Percentiles rank a stretch among this genome's conserved stretches.
Conservation (phyloP, 768 basidiomycete genomes). For the Phanerochaete carnosa region DNA sequence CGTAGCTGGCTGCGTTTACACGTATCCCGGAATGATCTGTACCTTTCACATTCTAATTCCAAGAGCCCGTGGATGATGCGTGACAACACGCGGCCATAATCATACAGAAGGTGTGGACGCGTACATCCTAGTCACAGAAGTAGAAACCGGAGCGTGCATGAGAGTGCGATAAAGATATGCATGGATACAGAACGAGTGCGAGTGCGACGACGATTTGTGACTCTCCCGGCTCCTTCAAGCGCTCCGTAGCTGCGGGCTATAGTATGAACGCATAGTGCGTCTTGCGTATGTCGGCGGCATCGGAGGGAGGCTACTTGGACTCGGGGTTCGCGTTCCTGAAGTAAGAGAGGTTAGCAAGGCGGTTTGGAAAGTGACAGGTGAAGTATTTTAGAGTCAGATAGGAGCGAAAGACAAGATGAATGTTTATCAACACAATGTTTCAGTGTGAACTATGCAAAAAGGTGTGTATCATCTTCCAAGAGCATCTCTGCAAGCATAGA, state of each 20-base stretch:
- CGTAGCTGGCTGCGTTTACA: not conserved
- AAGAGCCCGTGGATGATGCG: not conserved
- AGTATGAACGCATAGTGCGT: not conserved
- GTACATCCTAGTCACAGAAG: constrained; percentile 9
- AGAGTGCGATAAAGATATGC: constrained; percentile 9
- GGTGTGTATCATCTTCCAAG: constrained; percentile 53
- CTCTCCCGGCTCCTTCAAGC: constrained; percentile 10
- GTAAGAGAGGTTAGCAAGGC: constrained; percentile 14
- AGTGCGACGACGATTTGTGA: constrained; percentile 7
- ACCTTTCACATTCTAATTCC: not conserved
- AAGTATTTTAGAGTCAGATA: constrained; percentile 68
- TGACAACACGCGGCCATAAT: not conserved
- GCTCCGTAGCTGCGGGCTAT: constrained; percentile 5
- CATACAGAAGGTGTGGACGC: constrained; percentile 10
- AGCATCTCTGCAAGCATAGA: constrained; percentile 10
- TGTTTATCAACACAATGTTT: constrained; percentile 81
- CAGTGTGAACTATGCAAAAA: constrained; percentile 97
- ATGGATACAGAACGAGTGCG: constrained; percentile 14
- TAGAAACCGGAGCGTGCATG: constrained; percentile 8
- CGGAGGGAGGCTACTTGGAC: constrained; percentile 26
- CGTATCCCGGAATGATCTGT: not conserved
- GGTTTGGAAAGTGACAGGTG: not conserved
- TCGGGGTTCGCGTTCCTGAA: constrained; percentile 37
- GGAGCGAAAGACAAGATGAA: constrained; percentile 99
- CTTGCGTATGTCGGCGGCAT: not conserved